Conservation (phyloP, 1,284 basidiomycete genomes). For the Boletus sp. region DNA sequence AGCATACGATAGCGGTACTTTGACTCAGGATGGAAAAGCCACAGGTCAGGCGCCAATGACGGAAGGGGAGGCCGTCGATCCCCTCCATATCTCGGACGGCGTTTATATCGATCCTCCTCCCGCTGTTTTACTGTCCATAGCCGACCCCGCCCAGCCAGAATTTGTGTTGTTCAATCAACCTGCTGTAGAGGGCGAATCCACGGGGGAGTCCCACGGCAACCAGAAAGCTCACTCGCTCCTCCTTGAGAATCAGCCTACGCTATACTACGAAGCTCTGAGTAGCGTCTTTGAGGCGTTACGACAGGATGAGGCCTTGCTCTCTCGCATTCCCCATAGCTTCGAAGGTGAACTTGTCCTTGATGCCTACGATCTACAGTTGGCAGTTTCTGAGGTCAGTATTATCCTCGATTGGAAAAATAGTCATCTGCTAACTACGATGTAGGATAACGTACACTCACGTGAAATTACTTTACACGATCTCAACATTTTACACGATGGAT, state of each 20-base stretch:
- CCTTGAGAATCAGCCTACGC: constrained; percentile 55
- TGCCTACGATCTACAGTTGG: constrained; percentile 61
- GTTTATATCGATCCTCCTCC: constrained; percentile 75
- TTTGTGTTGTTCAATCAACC: constrained; percentile 59
- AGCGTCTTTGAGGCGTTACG: constrained; percentile 66
- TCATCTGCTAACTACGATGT: constrained; percentile 9
- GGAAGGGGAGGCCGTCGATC: constrained; percentile 36
- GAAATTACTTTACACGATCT: constrained; percentile 72
- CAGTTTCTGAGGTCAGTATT: constrained; percentile 58
- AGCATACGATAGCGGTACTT: constrained; percentile 1
- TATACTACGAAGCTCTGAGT: constrained; percentile 71
- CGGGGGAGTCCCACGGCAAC: constrained; percentile 20
- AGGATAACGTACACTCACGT: constrained; percentile 73
- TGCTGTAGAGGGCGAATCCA: constrained; percentile 23
- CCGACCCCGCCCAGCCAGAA: constrained; percentile 38
- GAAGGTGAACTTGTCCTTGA: constrained; percentile 64
- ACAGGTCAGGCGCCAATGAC: constrained; percentile 9
- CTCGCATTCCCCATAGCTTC: constrained; percentile 42
- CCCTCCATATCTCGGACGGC: constrained; percentile 65
- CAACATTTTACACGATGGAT: constrained; percentile 64
- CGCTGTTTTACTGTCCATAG: constrained; percentile 55
- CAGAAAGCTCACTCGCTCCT: constrained; percentile 37
- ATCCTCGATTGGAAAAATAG: not conserved
- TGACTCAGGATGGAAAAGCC: constrained; percentile 10
- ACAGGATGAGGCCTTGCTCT: constrained; percentile 48